Conservation (phyloP, 768 basidiomycete species). For the Suillus ampliporus region DNA sequence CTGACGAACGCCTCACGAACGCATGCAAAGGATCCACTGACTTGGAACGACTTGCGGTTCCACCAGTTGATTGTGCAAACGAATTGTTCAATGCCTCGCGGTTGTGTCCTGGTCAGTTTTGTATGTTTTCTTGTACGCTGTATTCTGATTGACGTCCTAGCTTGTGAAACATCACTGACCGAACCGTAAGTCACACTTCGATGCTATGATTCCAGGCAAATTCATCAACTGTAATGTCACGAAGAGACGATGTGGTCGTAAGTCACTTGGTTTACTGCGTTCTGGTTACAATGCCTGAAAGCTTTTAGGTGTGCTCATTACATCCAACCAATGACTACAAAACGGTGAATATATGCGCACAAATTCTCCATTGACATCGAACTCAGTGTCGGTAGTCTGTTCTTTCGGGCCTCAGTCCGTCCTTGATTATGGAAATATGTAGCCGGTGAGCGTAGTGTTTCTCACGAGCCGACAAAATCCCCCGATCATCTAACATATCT, state of each 20-base stretch:
- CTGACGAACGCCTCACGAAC: slow-evolving; percentile 3
- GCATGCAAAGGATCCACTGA: neutral
- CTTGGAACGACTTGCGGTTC: slow-evolving; percentile 9
- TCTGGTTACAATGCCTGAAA: slow-evolving; percentile 11
- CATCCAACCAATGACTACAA: slow-evolving; percentile 92
- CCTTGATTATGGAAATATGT: slow-evolving; percentile 81
- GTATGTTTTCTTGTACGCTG: neutral
- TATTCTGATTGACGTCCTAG: slow-evolving; percentile 41
- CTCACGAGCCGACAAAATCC: neutral
- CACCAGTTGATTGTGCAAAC: slow-evolving; percentile 81
- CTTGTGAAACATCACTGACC: slow-evolving; percentile 79
- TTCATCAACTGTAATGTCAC: neutral
- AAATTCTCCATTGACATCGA: slow-evolving; percentile 6
- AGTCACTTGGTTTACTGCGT: slow-evolving; percentile 17
- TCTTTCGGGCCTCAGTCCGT: slow-evolving; percentile 78
- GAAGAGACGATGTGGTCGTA: slow-evolving; percentile 69
- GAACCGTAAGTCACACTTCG: slow-evolving; percentile 66
- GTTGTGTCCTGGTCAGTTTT: slow-evolving; percentile 72
- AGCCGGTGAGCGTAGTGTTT: slow-evolving; percentile 55
- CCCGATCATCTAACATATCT: slow-evolving; percentile 8
- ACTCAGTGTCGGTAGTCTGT: slow-evolving; percentile 63
- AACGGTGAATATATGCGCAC: slow-evolving; percentile 63
- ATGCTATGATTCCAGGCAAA: slow-evolving; percentile 10
- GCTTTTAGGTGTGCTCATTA: slow-evolving; percentile 71
- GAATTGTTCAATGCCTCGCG: slow-evolving; percentile 79